Evolutionary conservation across 129 eudicot genomes (phyloP).

Genomic region (Escallonia rubra): DNA sequence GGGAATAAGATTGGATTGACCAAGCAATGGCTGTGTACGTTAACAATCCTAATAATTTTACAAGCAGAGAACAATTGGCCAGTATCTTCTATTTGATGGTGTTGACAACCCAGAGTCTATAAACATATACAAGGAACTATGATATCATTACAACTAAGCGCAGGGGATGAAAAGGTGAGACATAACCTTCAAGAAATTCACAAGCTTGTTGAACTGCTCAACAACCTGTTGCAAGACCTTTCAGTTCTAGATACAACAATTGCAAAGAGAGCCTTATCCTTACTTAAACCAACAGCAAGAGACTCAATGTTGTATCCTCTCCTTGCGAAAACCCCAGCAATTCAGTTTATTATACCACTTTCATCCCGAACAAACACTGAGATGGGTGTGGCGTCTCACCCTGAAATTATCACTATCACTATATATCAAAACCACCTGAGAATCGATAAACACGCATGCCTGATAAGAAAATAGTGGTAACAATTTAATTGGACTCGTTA

Average conservation of each 20-base stretch:
- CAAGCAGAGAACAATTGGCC: no score
- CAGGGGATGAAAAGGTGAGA: background rate
- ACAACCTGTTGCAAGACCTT: slow-evolving; percentile 74
- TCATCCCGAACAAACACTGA: slow-evolving; percentile 96
- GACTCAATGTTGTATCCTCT: slow-evolving; percentile 96
- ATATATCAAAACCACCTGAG: background rate
- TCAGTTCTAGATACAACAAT: slow-evolving; percentile 86
- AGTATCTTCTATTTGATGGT: no score
- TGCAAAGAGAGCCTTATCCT: slow-evolving; percentile 89
- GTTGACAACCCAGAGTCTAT: no score
- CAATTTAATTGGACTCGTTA: no score
- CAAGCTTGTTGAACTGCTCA: slow-evolving; percentile 92
- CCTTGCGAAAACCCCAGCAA: slow-evolving; percentile 92
- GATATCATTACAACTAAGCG: background rate
- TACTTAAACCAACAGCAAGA: slow-evolving; percentile 91
- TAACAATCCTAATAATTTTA: no score
- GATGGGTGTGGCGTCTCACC: slow-evolving; percentile 73
- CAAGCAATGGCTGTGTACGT: no score
- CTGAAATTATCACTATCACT: slow-evolving; percentile 20
- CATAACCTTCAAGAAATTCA: slow-evolving; percentile 74
- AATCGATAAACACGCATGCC: no score
- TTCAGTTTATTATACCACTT: slow-evolving; percentile 92
- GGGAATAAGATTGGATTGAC: no score
- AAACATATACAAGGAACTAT: background rate
- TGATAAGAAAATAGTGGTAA: no score